These are phyloP conservation scores for Marchantia paleacea DNA, from an alignment of 225 moss, liverwort and hornwort species.

Conservation along the genomic window DNA sequence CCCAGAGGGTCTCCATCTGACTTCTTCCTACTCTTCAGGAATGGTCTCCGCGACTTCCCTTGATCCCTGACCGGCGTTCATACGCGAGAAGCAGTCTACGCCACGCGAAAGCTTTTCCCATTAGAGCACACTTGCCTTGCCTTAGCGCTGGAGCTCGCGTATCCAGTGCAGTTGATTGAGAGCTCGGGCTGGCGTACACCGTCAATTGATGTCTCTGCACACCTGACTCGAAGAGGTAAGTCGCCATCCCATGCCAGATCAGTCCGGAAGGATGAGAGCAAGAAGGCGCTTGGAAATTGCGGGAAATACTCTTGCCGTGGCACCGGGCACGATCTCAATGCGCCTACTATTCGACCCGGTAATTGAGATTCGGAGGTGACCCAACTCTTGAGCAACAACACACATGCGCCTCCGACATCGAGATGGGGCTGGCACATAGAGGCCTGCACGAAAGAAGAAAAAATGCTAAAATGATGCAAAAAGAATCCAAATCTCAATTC, in stretches of 20 bases:
- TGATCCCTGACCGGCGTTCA: background rate
- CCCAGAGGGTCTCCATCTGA: too few species aligned
- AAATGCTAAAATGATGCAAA: too few species aligned
- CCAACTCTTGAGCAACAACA: background rate
- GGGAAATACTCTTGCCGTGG: background rate
- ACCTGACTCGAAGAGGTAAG: slow-evolving; percentile 1
- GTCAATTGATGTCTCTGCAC: background rate
- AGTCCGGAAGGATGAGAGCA: background rate
- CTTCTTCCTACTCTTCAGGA: background rate
- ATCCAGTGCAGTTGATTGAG: background rate
- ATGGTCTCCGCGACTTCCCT: background rate
- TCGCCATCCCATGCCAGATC: slow-evolving; percentile 2
- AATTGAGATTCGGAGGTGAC: background rate
- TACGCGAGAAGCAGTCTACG: background rate
- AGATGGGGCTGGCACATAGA: background rate
- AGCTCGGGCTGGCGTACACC: background rate
- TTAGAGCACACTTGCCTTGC: background rate
- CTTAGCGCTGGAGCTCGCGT: background rate
- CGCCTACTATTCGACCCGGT: background rate
- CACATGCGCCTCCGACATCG: background rate
- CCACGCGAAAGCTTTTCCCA: too few species aligned
- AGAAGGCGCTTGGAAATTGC: background rate
- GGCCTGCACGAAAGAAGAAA: too few species aligned
- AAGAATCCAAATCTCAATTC: background rate
- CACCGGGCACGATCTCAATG: background rate